Conservation (phyloP, 1,139 yeast genomes). For the Candida neerlandica region DNA sequence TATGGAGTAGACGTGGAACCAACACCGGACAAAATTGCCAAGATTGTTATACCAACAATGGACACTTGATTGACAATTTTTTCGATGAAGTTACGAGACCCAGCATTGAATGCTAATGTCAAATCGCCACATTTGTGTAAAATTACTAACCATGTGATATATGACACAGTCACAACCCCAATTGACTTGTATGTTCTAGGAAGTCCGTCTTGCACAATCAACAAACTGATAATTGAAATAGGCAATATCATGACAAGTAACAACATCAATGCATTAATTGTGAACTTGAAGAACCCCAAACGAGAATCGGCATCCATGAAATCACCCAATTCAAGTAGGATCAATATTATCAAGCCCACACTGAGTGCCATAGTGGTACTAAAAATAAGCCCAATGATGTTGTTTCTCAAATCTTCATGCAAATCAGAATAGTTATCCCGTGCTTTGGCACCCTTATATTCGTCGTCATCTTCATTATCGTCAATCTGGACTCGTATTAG, state of each 20-base stretch:
- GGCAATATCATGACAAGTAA: constrained; percentile 39
- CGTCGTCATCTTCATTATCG: constrained; percentile 19
- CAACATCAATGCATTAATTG: constrained; percentile 36
- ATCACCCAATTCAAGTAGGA: constrained; percentile 42
- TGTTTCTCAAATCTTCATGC: constrained; percentile 10
- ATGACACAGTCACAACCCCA: constrained; percentile 18
- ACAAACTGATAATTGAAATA: constrained; percentile 32
- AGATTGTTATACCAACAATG: constrained; percentile 69
- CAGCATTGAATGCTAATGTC: constrained; percentile 25
- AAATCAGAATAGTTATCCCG: background rate
- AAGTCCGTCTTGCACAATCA: constrained; percentile 29
- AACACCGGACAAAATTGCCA: constrained; percentile 72
- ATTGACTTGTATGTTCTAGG: constrained; percentile 20
- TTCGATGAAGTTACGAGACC: constrained; percentile 26
- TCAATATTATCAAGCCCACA: constrained; percentile 34
- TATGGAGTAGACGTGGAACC: constrained; percentile 74
- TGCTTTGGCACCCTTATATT: constrained; percentile 11
- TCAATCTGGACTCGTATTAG: constrained; percentile 23
- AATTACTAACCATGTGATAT: constrained; percentile 33
- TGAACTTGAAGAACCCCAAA: constrained; percentile 29
- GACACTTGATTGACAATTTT: constrained; percentile 61
- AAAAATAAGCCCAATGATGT: constrained; percentile 30
- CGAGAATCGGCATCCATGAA: constrained; percentile 25
- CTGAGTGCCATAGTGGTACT: constrained; percentile 35
- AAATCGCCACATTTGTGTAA: constrained; percentile 41